Base-by-base conservation (phyloP, 2,329 filamentous ascomycete species). In the Arthrinium puccinioides region DNA sequence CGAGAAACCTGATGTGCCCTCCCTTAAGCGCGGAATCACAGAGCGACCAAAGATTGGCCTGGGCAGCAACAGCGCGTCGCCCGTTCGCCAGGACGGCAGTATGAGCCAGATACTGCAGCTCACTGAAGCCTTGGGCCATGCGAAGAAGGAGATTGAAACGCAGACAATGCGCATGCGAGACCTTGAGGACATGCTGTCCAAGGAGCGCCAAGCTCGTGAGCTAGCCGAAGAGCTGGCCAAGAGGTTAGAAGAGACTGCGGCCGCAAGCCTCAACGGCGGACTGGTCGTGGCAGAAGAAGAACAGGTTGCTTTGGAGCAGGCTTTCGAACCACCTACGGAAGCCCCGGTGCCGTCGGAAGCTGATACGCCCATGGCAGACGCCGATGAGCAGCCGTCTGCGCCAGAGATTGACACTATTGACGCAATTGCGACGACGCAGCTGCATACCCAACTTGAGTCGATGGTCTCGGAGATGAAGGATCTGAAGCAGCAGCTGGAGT, bases 121-220 rank as follows among this genome's bases (percentile, higher is more conserved):
- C 11, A 87, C 88, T 6, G 88, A 96, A 51, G 87, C 87, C 15
- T 67, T 98, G 29, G 85, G 83, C 37, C 79, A 76, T 41, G 85
- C 89, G 9, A 94, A 87, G 63, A 84, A 83, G 49, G 89, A 96
- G 55, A 78, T 96, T 28, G 88, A 94, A 51, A 75, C 72, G n/a
- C 88, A 96, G 56, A 80, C 78, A 35, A 72, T 79, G 28, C 80
- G 85, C 21, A 80, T 97, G 58, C 83, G 81, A 48, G 84, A 89
- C 50, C 66, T 97, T 10, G 90, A 97, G 56, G 74, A 78, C 40
- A 71, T 86, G 62, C 67, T 97, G 29, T 77, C 73, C 34, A 80
- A 83, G 53, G 92, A 98, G 60, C 77, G 87, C 19, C 74, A 79
- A 45, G 89, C 89, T 20, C 77, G 92, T 39, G 82, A 94, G 52